Evolutionary conservation across 106 monocot genomes (phyloP), one percentile per base, ranked within the genome.

Genomic region (Iris macrosiphon): DNA sequence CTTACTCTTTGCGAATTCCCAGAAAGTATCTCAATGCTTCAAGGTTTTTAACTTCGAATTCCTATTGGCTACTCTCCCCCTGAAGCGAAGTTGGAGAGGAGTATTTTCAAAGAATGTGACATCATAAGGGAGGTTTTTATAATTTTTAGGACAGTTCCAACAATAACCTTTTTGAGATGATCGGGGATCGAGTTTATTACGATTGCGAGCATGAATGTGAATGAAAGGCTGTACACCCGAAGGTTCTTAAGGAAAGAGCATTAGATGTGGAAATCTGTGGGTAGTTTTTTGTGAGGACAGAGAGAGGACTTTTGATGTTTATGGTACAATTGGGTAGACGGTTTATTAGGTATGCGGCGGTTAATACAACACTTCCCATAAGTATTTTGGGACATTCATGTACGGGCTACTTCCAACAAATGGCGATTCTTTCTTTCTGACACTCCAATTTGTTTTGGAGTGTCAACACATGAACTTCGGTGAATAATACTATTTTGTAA

Each of bases 301-400:
- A n/a, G n/a, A 27, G 12, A 12, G 51, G 51, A 51, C 27, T 26
- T 4, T 51, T 4, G 28, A 51, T 28, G 15, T 51, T 29, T 1
- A 51, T 6, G 10, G n/a, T 4, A 0, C 14, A 6, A 11, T 13
- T 12, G 6, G 7, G 51, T 13, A 51, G 1, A 4, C 28, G 3
- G 28, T 29, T 51, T 4, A 51, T 29, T 9, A 51, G 24, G 12
- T 26, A 51, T 4, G 51, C 12, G 7, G 28, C 0, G 12, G 28
- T 51, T 13, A 51, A 29, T 3, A 28, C 29, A 11, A 24, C 5
- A 12, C n/a, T 15, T 15, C 28, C 2, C 2, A 51, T 10, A 51
- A 27, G 26, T 51, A 51, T 51, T 51, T 51, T 9, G 51, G 51
- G 27, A 51, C 51, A 26, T 51, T 24, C 27, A 29, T 51, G 24